Evolutionary conservation across 2,329 filamentous ascomycete genomes (phyloP).

Genomic region (Pseudodiploospora longispora): DNA sequence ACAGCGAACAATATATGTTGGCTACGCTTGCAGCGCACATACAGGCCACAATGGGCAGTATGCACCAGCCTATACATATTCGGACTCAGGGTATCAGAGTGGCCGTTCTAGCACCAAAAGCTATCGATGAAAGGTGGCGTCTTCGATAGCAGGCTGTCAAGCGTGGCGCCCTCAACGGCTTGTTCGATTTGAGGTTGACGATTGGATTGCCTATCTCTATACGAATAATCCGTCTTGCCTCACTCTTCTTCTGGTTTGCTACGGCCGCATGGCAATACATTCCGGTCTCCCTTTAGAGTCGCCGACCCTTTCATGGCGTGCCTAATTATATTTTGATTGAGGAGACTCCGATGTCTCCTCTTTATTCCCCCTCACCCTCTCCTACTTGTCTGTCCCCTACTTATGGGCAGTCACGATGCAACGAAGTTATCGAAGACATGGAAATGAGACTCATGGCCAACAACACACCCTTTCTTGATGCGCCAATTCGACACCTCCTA

Average conservation of each 20-base stretch:
- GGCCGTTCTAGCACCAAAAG: slow-evolving; percentile 35
- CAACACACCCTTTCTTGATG: slow-evolving; percentile 8
- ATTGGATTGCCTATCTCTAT: slow-evolving; percentile 43
- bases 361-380: slow-evolving; percentile 9
- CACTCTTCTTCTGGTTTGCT: slow-evolving; percentile 39
- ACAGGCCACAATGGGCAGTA: slow-evolving; percentile 29
- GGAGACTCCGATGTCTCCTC: slow-evolving; percentile 2
- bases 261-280: slow-evolving; percentile 22
- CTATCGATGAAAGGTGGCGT: slow-evolving; percentile 46
- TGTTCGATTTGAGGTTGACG: slow-evolving; percentile 33
- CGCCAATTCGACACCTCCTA: neutral
- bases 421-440: slow-evolving; percentile 24
- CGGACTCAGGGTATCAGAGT: slow-evolving; percentile 49
- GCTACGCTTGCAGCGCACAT: slow-evolving; percentile 58
- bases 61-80: slow-evolving; percentile 35
- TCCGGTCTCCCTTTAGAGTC: neutral
- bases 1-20: slow-evolving; percentile 71
- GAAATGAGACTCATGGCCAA: slow-evolving; percentile 13
- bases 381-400: slow-evolving; percentile 1
- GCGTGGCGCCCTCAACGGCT: slow-evolving; percentile 33
- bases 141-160: slow-evolving; percentile 40
- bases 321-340: neutral
- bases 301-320: neutral
- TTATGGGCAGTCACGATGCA: slow-evolving; percentile 6
- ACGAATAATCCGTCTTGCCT: slow-evolving; percentile 40